Conservation (phyloP, 805 yeast species). For the Lipomyces chichibuensis region DNA sequence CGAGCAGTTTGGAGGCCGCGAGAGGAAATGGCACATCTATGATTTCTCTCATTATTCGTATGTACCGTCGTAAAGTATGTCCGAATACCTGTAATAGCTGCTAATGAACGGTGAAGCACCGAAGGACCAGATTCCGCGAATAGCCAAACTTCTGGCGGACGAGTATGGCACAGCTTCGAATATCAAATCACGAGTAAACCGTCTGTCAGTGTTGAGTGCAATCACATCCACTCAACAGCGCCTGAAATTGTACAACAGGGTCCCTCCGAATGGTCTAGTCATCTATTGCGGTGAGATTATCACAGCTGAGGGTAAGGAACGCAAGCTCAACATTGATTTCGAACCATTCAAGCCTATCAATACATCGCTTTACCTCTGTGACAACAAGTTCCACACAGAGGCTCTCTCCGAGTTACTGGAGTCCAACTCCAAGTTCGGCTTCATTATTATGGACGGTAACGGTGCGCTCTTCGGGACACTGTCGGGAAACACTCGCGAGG, state of each 20-base stretch:
- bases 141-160: slow-evolving; percentile 90
- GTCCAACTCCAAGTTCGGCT: slow-evolving; percentile 95
- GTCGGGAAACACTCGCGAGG: slow-evolving; percentile 95
- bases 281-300: slow-evolving; percentile 98
- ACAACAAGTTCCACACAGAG: slow-evolving; percentile 97
- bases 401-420: slow-evolving; percentile 92
- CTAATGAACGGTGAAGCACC: slow-evolving; percentile 55
- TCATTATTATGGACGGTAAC: slow-evolving; percentile 99
- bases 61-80: slow-evolving; percentile 2
- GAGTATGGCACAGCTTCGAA: slow-evolving; percentile 99
- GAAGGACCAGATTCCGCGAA: slow-evolving; percentile 85
- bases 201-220: slow-evolving; percentile 92
- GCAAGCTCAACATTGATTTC: slow-evolving; percentile 93
- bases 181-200: slow-evolving; percentile 95
- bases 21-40: slow-evolving; percentile 99
- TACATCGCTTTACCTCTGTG: slow-evolving; percentile 94
- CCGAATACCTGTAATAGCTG: not conserved
- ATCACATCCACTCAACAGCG: slow-evolving; percentile 98
- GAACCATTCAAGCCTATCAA: slow-evolving; percentile 99
- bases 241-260: slow-evolving; percentile 81
- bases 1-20: slow-evolving; percentile 75
- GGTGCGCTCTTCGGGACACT: slow-evolving; percentile 95
- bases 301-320: slow-evolving; percentile 96
- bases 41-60: slow-evolving; percentile 83
- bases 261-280: slow-evolving; percentile 94